Evolutionary conservation across 208 protist species (phyloP), one percentile per base, ranked within the genome.

Genomic region (Leishmania major): DNA sequence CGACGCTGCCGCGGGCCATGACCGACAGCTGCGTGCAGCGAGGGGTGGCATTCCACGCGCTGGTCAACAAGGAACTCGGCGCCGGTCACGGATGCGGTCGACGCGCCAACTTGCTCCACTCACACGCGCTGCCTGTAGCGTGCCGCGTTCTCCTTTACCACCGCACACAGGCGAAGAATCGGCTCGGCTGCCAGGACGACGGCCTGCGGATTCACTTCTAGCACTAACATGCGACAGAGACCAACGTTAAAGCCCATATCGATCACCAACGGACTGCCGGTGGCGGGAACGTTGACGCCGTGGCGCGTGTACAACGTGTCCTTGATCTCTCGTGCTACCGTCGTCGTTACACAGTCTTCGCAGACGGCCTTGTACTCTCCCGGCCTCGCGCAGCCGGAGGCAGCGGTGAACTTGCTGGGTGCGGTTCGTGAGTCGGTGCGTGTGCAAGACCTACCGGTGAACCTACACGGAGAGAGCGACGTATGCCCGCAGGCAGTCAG

Each of bases 191-290:
- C 85, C 5, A 93, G 72, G 25, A 90, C 80, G 19, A 88, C 25
- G 5, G 90, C 84, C 1, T 53, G 25, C 2, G 81, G 77, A 69
- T 83, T 84, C n/a, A 60, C 43, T 40, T 71, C 64, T 60, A 80
- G 40, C 51, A 80, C 81, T 43, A 78, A 83, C 37, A 87, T 69
- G 60, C 82, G 67, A 75, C 90, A 93, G 25, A 90, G 86, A 43
- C 90, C 90, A 51, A 93, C 84, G 81, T 90, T 89, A 57, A 76
- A 79, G 51, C 86, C 90, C 17, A 89, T 64, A 55, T 93, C 90
- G 2, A 93, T 70, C 40, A 93, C 73, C 28, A 91, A 73, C 10
- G 86, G 87, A 4, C 55, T 67, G 10, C 74, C 78, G 19, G 55
- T 72, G 6, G 67, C 40, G 11, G 74, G 49, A 62, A 66, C 40